Conservation (phyloP, 208 protist species). For the Trypanosoma avium region DNA sequence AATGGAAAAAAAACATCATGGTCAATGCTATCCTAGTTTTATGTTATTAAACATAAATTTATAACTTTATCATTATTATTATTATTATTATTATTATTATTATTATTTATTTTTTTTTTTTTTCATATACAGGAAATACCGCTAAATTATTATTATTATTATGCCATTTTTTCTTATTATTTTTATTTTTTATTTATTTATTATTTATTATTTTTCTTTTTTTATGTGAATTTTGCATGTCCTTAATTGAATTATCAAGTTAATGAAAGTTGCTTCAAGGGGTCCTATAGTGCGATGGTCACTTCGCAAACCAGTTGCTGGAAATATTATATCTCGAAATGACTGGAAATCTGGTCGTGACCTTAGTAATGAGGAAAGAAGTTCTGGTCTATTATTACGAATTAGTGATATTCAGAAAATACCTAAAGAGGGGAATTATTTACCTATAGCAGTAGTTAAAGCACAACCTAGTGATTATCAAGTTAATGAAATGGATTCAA, state of each 20-base stretch:
- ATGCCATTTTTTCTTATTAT: slow-evolving; percentile 2
- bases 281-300: slow-evolving; percentile 32
- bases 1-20: slow-evolving; percentile 77
- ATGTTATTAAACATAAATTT: neutral
- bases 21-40: slow-evolving; percentile 70
- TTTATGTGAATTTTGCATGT: slow-evolving; percentile 11
- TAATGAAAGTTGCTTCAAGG: slow-evolving; percentile 27
- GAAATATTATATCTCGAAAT: slow-evolving; percentile 23
- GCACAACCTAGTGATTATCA: slow-evolving; percentile 71
- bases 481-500: slow-evolving; percentile 57
- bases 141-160: slow-evolving; percentile 1
- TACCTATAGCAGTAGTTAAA: slow-evolving; percentile 62
- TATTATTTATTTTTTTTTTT: neutral
- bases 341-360: slow-evolving; percentile 66
- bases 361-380: slow-evolving; percentile 48
- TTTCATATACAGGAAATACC: no score
- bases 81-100: slow-evolving; percentile 12
- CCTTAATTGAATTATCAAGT: neutral
- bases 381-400: slow-evolving; percentile 50
- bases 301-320: slow-evolving; percentile 18
- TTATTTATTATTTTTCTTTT: slow-evolving; percentile 8
- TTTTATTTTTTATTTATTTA: neutral
- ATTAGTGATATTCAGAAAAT: slow-evolving; percentile 9
- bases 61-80: slow-evolving; percentile 6
- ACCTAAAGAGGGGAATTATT: neutral